Evolutionary conservation across 169 alveolate genomes (phyloP).

Genomic region (Eimeria sp.): DNA sequence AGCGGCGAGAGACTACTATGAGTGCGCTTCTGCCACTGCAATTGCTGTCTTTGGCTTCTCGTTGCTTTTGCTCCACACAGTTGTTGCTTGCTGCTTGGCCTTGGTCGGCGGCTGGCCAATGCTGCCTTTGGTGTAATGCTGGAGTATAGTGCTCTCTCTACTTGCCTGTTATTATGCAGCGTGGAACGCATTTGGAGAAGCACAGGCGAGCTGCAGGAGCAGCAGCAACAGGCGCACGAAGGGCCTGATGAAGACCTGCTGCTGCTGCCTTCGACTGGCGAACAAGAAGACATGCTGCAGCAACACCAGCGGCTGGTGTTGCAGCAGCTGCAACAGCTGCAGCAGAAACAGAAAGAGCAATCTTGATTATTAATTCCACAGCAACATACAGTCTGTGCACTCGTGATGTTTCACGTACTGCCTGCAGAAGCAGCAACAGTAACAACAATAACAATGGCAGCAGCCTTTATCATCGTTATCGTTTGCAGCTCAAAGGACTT

Average conservation of each 20-base stretch:
- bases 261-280: background rate
- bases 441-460: background rate
- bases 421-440: background rate
- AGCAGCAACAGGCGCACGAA: conserved; percentile 1
- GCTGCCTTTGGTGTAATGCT: background rate
- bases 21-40: conserved; percentile 18
- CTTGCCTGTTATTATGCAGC: conserved; percentile 9
- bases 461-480: background rate
- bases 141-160: background rate
- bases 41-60: background rate
- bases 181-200: conserved; percentile 42
- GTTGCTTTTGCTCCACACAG: background rate
- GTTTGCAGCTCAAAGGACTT: background rate
- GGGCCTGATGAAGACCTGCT: conserved; percentile 13
- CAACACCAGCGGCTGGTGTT: conserved; percentile 50
- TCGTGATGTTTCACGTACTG: background rate
- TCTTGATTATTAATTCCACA: background rate
- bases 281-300: conserved; percentile 49
- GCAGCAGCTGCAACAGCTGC: conserved; percentile 34
- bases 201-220: conserved; percentile 13
- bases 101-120: background rate
- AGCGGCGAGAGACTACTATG: conserved; percentile 21
- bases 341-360: conserved; percentile 15
- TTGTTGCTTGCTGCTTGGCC: background rate
- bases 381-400: background rate